Evolutionary conservation across 2,329 filamentous ascomycete species (phyloP).

Genomic region (Colletotrichum chlorophyti): DNA sequence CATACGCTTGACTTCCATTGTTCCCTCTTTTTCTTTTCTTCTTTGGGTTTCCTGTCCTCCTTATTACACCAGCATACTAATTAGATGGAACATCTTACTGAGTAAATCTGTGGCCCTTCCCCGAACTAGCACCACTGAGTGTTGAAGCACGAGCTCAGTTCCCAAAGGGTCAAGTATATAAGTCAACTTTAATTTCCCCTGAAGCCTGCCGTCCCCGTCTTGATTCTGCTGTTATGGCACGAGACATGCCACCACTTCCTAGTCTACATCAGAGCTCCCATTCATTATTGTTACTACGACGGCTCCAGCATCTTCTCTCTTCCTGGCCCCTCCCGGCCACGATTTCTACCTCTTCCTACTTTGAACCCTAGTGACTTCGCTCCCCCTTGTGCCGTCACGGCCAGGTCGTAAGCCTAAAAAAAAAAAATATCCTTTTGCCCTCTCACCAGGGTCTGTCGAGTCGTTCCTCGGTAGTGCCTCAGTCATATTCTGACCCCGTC

Average conservation of each 20-base stretch:
- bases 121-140: slow-evolving; percentile 11
- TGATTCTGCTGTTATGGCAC: slow-evolving; percentile 47
- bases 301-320: slow-evolving; percentile 25
- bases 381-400: slow-evolving; percentile 7
- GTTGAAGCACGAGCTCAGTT: slow-evolving; percentile 31
- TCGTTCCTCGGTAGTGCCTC: slow-evolving; percentile 15
- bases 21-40: slow-evolving; percentile 4
- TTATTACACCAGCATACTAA: slow-evolving; percentile 2
- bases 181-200: slow-evolving; percentile 45
- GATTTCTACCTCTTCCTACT: slow-evolving; percentile 10
- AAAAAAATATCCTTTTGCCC: neutral
- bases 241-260: slow-evolving; percentile 48
- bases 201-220: slow-evolving; percentile 37
- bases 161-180: slow-evolving; percentile 42
- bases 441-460: slow-evolving; percentile 11
- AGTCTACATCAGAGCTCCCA: slow-evolving; percentile 44
- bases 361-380: slow-evolving; percentile 1
- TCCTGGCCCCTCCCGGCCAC: slow-evolving; percentile 1
- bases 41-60: neutral
- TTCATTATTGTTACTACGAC: slow-evolving; percentile 23
- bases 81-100: slow-evolving; percentile 12
- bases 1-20: slow-evolving; percentile 10
- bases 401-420: slow-evolving; percentile 8
- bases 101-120: slow-evolving; percentile 14
- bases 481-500: slow-evolving; percentile 15